These are phyloP conservation scores for Akanthomyces uredinophilus DNA, from an alignment of 2,329 filamentous ascomycete species.

Conservation along the genomic window DNA sequence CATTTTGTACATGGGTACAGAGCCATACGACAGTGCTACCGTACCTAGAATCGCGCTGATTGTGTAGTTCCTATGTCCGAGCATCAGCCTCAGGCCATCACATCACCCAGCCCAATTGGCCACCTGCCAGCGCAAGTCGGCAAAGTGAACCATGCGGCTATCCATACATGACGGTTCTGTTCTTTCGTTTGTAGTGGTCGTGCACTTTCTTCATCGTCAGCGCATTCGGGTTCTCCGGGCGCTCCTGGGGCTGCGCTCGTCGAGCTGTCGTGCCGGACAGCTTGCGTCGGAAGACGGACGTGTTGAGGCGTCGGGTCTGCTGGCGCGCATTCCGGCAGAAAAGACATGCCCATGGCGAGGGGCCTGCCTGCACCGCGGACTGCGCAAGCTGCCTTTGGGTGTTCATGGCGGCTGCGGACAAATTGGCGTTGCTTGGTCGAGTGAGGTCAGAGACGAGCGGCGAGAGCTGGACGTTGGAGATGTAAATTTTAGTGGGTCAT, in stretches of 20 bases:
- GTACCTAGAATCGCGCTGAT: constrained; percentile 74
- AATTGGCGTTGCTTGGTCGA: neutral
- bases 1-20: constrained; percentile 85
- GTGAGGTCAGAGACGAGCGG: neutral
- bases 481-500: constrained; percentile 15
- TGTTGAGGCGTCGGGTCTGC: constrained; percentile 20
- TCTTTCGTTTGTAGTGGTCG: constrained; percentile 61
- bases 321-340: constrained; percentile 33
- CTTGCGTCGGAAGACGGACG: constrained; percentile 26
- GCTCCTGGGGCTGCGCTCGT: constrained; percentile 21
- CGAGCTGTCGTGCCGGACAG: constrained; percentile 27
- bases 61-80: constrained; percentile 59
- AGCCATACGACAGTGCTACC: constrained; percentile 75
- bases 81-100: neutral
- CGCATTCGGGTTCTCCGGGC: constrained; percentile 21
- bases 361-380: constrained; percentile 23
- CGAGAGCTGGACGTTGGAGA: neutral
- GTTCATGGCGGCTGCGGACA: constrained; percentile 32
- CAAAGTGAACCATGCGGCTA: constrained; percentile 7
- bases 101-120: neutral
- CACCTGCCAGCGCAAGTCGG: no score
- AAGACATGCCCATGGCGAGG: constrained; percentile 32
- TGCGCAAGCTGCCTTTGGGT: constrained; percentile 31
- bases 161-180: constrained; percentile 51
- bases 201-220: constrained; percentile 58